These are phyloP conservation scores for Claviceps fusiformis DNA, from an alignment of 2,329 filamentous ascomycete species.

Conservation along the genomic window DNA sequence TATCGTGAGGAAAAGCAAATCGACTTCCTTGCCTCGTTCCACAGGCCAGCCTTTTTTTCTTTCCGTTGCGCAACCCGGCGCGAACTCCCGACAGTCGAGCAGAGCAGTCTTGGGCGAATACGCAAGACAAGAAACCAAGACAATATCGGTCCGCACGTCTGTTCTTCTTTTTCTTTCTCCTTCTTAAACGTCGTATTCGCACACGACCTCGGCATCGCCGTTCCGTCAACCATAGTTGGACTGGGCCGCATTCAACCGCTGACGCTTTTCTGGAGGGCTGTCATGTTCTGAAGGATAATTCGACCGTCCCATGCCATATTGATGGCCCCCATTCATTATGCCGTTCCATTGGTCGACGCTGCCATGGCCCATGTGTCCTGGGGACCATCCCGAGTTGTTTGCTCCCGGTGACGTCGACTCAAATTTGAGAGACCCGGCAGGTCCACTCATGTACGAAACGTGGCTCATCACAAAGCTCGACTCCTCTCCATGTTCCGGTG, in stretches of 20 bases:
- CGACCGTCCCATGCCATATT: constrained; percentile 22
- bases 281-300: constrained; percentile 22
- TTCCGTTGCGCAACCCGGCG: background rate
- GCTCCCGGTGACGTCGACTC: constrained; percentile 38
- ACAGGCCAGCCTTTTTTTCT: background rate
- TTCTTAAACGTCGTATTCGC: background rate
- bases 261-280: constrained; percentile 38
- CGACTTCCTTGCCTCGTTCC: background rate
- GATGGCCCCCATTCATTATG: constrained; percentile 27
- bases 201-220: background rate
- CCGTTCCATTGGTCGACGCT: constrained; percentile 33
- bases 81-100: background rate
- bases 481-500: constrained; percentile 29
- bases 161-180: background rate
- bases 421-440: constrained; percentile 30
- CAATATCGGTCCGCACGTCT: background rate
- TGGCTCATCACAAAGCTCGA: constrained; percentile 20
- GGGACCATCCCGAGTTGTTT: constrained; percentile 35
- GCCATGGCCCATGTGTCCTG: constrained; percentile 34
- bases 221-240: constrained; percentile 24
- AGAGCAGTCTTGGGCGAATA: background rate
- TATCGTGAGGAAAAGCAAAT: background rate
- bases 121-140: background rate
- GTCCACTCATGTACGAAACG: constrained; percentile 22
- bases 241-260: constrained; percentile 32